These are phyloP conservation scores for Xylariaceae sp. DNA, from an alignment of 2,329 filamentous ascomycete species.

Conservation along the genomic window DNA sequence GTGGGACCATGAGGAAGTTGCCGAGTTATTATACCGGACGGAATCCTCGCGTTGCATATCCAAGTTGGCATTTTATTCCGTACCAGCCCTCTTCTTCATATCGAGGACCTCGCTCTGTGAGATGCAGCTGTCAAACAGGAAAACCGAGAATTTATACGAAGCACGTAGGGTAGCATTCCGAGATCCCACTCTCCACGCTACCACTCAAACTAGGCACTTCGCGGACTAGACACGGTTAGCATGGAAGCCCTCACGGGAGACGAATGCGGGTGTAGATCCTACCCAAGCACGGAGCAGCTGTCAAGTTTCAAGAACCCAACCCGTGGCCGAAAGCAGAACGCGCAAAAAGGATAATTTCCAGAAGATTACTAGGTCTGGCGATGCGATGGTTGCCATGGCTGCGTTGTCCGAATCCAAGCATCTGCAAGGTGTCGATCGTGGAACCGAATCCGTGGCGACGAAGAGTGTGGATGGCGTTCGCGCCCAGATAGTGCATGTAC, in stretches of 20 bases:
- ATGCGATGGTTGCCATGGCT: conserved; percentile 5
- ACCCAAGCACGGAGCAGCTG: neutral
- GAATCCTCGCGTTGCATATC: too few species aligned
- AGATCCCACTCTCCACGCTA: neutral
- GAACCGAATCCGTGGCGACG: conserved; percentile 13
- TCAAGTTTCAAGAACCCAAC: neutral
- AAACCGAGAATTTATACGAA: neutral
- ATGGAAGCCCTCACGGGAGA: neutral
- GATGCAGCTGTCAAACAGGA: neutral
- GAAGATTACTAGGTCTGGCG: conserved; percentile 12
- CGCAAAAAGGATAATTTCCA: conserved; percentile 17
- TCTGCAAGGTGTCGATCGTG: conserved; percentile 16
- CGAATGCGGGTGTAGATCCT: neutral
- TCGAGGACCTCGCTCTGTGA: too few species aligned
- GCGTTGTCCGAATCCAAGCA: conserved; percentile 12
- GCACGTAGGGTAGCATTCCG: neutral
- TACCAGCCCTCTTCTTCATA: too few species aligned
- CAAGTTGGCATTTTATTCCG: too few species aligned
- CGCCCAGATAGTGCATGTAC: neutral
- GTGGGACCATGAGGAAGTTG: neutral
- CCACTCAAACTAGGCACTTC: neutral
- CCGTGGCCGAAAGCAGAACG: conserved; percentile 15
- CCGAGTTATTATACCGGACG: too few species aligned
- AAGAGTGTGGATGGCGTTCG: neutral
- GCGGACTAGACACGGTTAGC: neutral